phyloP scores from a whole-genome alignment of 1,284 basidiomycete species.

The Leccinum holopus region DNA sequence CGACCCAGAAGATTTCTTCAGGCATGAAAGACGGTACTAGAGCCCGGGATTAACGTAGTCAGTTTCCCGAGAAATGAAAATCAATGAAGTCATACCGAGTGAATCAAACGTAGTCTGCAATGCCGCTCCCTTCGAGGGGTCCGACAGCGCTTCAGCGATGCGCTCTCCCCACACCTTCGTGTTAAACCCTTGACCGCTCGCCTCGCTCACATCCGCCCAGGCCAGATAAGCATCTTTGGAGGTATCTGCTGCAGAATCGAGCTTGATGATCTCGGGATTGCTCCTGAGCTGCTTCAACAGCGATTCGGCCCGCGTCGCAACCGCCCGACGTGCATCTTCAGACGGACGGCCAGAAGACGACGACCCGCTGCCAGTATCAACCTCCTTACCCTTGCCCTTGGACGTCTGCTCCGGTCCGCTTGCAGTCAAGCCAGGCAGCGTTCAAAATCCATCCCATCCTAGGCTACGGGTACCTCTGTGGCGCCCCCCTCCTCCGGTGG shows the following conservation, averaged over 20 bases:
- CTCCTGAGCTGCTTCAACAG: slow-evolving; percentile 72
- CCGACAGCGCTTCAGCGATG: slow-evolving; percentile 49
- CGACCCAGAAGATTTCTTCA: slow-evolving; percentile 79
- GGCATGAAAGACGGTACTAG: slow-evolving; percentile 72
- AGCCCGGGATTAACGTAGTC: slow-evolving; percentile 1
- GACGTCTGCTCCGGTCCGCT: slow-evolving; percentile 15
- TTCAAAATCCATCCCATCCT: slow-evolving; percentile 88
- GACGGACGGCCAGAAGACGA: slow-evolving; percentile 35
- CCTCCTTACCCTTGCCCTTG: slow-evolving; percentile 49
- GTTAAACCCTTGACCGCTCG: slow-evolving; percentile 55
- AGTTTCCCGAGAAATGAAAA: slow-evolving; percentile 1
- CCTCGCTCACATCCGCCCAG: slow-evolving; percentile 57
- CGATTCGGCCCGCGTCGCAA: slow-evolving; percentile 75
- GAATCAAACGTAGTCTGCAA: slow-evolving; percentile 58
- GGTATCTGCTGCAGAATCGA: slow-evolving; percentile 71
- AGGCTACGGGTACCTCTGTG: slow-evolving; percentile 45
- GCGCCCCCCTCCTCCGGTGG: slow-evolving; percentile 63
- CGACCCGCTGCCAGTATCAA: slow-evolving; percentile 26
- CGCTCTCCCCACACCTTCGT: slow-evolving; percentile 56
- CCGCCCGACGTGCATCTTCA: slow-evolving; percentile 49
- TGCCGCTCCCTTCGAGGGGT: slow-evolving; percentile 53
- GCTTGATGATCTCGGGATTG: slow-evolving; percentile 73
- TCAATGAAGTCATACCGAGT: slow-evolving; percentile 50
- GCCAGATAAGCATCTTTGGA: slow-evolving; percentile 55
- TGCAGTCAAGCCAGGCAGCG: slow-evolving; percentile 45